Percentiles rank a stretch among this genome's conserved stretches.
Evolutionary conservation across 1,139 yeast genomes (phyloP).

Genomic region (Candida sp.): DNA sequence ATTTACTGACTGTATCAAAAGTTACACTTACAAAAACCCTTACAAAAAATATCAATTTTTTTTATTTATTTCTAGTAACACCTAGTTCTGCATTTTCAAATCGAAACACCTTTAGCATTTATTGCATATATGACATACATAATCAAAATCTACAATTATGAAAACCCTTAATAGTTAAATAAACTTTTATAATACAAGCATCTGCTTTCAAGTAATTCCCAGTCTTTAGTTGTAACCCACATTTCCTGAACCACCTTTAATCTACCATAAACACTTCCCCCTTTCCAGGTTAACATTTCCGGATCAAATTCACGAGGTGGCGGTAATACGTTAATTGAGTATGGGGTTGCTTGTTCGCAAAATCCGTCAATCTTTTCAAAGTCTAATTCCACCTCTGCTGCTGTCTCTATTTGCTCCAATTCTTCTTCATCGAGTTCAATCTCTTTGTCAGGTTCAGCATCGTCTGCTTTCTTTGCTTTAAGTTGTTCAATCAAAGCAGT

Average conservation of each 20-base stretch:
- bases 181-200: slow-evolving; percentile 78
- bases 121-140: not conserved
- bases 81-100: slow-evolving; percentile 1
- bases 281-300: slow-evolving; percentile 82
- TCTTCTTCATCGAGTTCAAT: slow-evolving; percentile 30
- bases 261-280: slow-evolving; percentile 83
- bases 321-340: slow-evolving; percentile 66
- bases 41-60: not conserved
- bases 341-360: slow-evolving; percentile 41
- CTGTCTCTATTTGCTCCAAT: slow-evolving; percentile 34
- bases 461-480: slow-evolving; percentile 11
- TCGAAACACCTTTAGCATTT: not conserved
- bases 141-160: not conserved
- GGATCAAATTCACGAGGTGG: slow-evolving; percentile 93
- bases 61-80: not conserved
- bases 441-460: slow-evolving; percentile 22
- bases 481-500: slow-evolving; percentile 29
- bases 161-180: slow-evolving; percentile 55
- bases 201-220: slow-evolving; percentile 84
- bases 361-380: slow-evolving; percentile 37
- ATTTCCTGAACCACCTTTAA: slow-evolving; percentile 83
- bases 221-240: slow-evolving; percentile 76
- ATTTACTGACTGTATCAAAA: no score
- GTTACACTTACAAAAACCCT: no score
- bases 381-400: slow-evolving; percentile 35